Percentiles rank a stretch among this genome's conserved stretches.
Conservation (phyloP, 345 rosid genomes). For the Bruguiera sexangula region DNA sequence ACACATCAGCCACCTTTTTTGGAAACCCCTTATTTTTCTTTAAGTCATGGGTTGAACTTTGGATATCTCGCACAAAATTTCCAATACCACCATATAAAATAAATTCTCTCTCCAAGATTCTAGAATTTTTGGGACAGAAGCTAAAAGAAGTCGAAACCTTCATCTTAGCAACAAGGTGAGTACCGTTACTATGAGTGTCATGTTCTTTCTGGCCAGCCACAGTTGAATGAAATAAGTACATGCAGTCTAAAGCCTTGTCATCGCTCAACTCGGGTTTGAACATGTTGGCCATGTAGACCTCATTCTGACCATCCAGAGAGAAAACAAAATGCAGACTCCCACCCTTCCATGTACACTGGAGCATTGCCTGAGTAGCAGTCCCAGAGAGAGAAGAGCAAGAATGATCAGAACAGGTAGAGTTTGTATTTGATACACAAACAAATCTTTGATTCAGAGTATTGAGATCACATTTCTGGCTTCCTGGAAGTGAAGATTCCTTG, state of each 20-base stretch:
- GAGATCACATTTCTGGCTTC: slow-evolving; percentile 19
- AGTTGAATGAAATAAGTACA: slow-evolving; percentile 56
- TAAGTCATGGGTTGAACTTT: slow-evolving; percentile 28
- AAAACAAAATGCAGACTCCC: slow-evolving; percentile 69
- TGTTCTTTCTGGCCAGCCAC: slow-evolving; percentile 39
- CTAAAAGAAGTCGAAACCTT: slow-evolving; percentile 57
- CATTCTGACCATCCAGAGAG: slow-evolving; percentile 67
- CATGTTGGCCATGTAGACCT: slow-evolving; percentile 59
- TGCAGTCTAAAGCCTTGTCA: slow-evolving; percentile 47
- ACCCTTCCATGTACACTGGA: slow-evolving; percentile 70
- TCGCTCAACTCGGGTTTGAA: slow-evolving; percentile 28
- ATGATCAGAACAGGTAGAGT: slow-evolving; percentile 52
- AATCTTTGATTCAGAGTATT: slow-evolving; percentile 28
- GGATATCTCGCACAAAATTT: slow-evolving; percentile 29
- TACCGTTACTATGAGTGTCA: slow-evolving; percentile 26
- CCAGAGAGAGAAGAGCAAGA: slow-evolving; percentile 39
- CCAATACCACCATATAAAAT: slow-evolving; percentile 59
- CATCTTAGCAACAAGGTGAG: slow-evolving; percentile 64
- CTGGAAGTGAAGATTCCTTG: slow-evolving; percentile 18
- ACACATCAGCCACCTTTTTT: slow-evolving; percentile 59
- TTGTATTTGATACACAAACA: slow-evolving; percentile 46
- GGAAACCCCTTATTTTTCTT: slow-evolving; percentile 58
- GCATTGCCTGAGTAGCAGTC: slow-evolving; percentile 64
- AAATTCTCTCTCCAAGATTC: slow-evolving; percentile 67
- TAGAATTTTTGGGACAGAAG: slow-evolving; percentile 42